A percentile compares a stretch with the other conserved stretches of the same genome.
Conservation (phyloP, 225 moss, liverwort and hornwort species). For the Pleurozium schreberi region DNA sequence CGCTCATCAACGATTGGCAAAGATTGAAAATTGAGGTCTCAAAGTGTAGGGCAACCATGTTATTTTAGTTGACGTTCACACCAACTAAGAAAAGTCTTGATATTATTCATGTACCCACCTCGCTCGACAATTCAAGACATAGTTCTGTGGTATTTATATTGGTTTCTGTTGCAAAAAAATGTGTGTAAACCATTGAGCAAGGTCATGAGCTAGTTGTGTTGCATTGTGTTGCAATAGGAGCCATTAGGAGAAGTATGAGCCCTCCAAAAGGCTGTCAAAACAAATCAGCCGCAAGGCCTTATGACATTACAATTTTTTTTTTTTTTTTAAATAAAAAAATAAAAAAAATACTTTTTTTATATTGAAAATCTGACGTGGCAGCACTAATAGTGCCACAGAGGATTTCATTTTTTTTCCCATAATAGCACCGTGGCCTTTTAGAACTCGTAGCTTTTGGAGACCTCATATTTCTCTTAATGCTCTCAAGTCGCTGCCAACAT, state of each 20-base stretch:
- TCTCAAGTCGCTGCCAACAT: neutral
- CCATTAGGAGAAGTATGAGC: too few species aligned
- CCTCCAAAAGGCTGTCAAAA: too few species aligned
- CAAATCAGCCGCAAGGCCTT: too few species aligned
- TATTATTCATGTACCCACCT: neutral
- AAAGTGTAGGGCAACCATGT: neutral
- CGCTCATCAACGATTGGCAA: neutral
- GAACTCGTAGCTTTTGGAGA: too few species aligned
- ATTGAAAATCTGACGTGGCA: too few species aligned
- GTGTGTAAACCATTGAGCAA: neutral
- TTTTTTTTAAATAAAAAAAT: too few species aligned
- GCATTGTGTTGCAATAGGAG: neutral
- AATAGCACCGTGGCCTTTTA: too few species aligned
- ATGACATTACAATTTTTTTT: too few species aligned
- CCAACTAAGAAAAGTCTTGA: neutral
- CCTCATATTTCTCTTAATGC: too few species aligned
- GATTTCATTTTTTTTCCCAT: too few species aligned
- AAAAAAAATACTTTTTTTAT: too few species aligned
- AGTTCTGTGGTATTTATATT: neutral
- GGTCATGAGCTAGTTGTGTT: neutral
- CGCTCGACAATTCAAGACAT: neutral
- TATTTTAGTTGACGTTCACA: neutral
- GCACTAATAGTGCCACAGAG: too few species aligned
- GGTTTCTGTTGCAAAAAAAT: neutral
- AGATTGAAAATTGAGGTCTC: neutral